Conservation (phyloP, 75 land plant genomes). For the Cupressus sempervirens region DNA sequence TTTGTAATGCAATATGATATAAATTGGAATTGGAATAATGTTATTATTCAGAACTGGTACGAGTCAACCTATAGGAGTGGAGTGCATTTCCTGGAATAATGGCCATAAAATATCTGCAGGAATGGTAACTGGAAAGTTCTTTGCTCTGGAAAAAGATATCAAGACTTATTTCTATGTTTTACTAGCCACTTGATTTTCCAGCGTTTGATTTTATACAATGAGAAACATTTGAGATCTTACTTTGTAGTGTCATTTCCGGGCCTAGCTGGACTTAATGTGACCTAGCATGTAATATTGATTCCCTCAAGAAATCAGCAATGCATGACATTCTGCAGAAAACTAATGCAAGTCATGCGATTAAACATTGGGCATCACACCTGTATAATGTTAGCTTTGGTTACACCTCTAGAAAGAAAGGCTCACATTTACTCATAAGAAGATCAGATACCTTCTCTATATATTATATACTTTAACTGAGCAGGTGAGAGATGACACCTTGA, state of each 20-base stretch:
- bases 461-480: neutral
- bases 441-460: neutral
- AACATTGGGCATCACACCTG: neutral
- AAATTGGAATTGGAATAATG: neutral
- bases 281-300: neutral
- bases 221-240: neutral
- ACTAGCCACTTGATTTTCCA: neutral
- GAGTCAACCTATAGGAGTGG: neutral
- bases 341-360: neutral
- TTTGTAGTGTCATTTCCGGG: neutral
- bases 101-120: neutral
- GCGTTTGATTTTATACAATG: neutral
- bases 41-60: neutral
- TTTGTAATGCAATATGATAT: neutral
- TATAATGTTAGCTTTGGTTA: neutral
- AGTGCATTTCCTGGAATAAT: neutral
- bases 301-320: neutral
- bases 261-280: neutral
- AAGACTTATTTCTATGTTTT: neutral
- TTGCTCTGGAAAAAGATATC: neutral
- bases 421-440: neutral
- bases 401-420: neutral
- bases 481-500: neutral
- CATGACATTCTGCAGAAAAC: neutral
- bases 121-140: neutral